Percentiles rank a stretch among this genome's conserved stretches.
Conservation (phyloP, 2,329 filamentous ascomycete species). For the Colletotrichum brevisporum region DNA sequence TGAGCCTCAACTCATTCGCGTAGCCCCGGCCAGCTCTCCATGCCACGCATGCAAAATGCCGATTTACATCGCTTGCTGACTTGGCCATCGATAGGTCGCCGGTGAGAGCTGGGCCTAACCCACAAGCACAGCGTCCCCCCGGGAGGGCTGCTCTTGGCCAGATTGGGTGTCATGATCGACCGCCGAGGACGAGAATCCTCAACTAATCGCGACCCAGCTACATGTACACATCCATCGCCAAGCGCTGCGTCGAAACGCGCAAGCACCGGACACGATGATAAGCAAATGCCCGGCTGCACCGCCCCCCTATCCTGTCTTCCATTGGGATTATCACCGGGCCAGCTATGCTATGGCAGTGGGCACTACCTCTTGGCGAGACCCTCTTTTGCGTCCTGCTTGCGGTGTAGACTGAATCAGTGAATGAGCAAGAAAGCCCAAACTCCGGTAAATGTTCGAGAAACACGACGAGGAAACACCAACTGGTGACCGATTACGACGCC, state of each 20-base stretch:
- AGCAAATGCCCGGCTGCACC: slow-evolving; percentile 29
- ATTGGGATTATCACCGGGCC: too few relatives aligned
- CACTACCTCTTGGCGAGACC: slow-evolving; percentile 35
- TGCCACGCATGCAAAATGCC: not conserved
- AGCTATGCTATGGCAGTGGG: slow-evolving; percentile 9
- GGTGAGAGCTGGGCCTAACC: slow-evolving; percentile 7
- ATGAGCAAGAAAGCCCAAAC: not conserved
- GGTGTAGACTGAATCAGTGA: too few relatives aligned
- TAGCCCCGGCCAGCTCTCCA: not conserved
- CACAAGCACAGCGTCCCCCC: not conserved
- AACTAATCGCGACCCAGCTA: not conserved
- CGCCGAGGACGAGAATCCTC: slow-evolving; percentile 21
- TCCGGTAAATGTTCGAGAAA: slow-evolving; percentile 4
- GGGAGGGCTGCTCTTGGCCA: slow-evolving; percentile 25
- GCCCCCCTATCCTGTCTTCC: not conserved
- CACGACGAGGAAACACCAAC: slow-evolving; percentile 6
- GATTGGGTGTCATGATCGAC: slow-evolving; percentile 37
- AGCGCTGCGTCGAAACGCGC: slow-evolving; percentile 35
- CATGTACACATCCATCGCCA: slow-evolving; percentile 28
- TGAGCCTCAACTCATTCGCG: not conserved
- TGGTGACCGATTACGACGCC: not conserved
- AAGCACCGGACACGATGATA: slow-evolving; percentile 11
- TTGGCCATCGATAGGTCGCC: slow-evolving; percentile 23
- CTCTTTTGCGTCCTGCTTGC: not conserved
- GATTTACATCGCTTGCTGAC: slow-evolving; percentile 27